phyloP scores from a whole-genome alignment of 805 yeast genomes.

The Hemisphaericaspora nanyangensis region DNA sequence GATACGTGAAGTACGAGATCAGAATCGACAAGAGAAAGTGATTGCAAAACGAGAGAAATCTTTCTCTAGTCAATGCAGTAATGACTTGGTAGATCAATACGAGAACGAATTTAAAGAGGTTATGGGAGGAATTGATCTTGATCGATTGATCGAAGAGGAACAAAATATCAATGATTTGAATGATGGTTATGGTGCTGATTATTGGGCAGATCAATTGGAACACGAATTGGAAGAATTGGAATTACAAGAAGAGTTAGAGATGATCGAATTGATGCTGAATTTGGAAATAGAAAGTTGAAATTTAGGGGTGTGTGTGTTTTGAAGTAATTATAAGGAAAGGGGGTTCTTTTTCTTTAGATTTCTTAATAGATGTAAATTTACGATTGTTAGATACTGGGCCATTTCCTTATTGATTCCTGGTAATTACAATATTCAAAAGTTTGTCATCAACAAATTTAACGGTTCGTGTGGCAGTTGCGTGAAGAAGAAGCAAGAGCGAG shows the following conservation, averaged over 20 bases:
- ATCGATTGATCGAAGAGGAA: slow-evolving; percentile 23
- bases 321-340: too few relatives aligned
- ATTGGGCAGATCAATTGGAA: slow-evolving; percentile 8
- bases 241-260: slow-evolving; percentile 11
- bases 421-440: too few relatives aligned
- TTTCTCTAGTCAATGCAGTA: slow-evolving; percentile 14
- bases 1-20: slow-evolving; percentile 20
- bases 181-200: not conserved
- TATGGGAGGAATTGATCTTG: slow-evolving; percentile 14
- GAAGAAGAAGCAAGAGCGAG: too few relatives aligned
- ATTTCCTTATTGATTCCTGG: too few relatives aligned
- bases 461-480: too few relatives aligned
- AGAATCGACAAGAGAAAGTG: slow-evolving; percentile 19
- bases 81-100: slow-evolving; percentile 10
- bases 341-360: too few relatives aligned
- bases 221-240: slow-evolving; percentile 19
- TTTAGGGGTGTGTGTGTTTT: too few relatives aligned
- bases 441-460: too few relatives aligned
- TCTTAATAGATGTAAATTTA: too few relatives aligned
- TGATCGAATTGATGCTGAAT: slow-evolving; percentile 8
- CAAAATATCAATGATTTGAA: slow-evolving; percentile 9
- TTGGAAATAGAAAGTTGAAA: slow-evolving; percentile 3
- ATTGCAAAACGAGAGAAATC: slow-evolving; percentile 14
- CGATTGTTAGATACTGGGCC: too few relatives aligned
- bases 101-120: slow-evolving; percentile 8